Percentiles rank a stretch among this genome's conserved stretches.
These are phyloP conservation scores for Phytophthora fragariae DNA, from an alignment of 352 stramenopile genomes.

Conservation along the genomic window DNA sequence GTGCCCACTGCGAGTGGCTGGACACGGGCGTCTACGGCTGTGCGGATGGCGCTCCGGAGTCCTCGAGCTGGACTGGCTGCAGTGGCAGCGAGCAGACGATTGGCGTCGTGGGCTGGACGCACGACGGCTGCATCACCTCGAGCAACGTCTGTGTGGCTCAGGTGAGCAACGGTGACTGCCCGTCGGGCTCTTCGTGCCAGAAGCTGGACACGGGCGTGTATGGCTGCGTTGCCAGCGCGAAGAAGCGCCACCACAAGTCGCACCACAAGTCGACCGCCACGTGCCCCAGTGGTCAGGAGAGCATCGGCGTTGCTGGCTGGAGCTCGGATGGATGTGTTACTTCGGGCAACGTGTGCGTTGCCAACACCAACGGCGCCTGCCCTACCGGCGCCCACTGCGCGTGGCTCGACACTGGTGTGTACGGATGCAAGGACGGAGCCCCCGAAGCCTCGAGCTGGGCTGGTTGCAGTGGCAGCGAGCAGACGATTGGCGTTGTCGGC, in stretches of 20 bases:
- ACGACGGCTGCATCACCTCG: conserved; percentile 30
- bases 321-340: conserved; percentile 16
- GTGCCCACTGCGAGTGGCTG: conserved; percentile 37
- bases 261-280: conserved; percentile 4
- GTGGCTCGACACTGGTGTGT: conserved; percentile 28
- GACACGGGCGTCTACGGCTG: conserved; percentile 43
- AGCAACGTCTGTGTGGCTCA: conserved; percentile 30
- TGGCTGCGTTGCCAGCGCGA: conserved; percentile 20
- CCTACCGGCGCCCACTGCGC: conserved; percentile 26
- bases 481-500: conserved; percentile 23
- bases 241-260: conserved; percentile 22
- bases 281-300: conserved; percentile 31
- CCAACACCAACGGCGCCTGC: conserved; percentile 26
- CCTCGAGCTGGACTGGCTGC: conserved; percentile 16
- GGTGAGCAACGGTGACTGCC: conserved; percentile 32
- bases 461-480: conserved; percentile 13
- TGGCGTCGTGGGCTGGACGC: conserved; percentile 35
- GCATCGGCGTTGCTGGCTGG: conserved; percentile 29
- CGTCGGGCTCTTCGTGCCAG: conserved; percentile 30
- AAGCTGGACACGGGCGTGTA: conserved; percentile 33
- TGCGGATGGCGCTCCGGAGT: conserved; percentile 12
- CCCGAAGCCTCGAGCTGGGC: conserved; percentile 2
- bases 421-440: conserved; percentile 29
- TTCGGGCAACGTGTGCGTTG: conserved; percentile 24
- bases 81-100: conserved; percentile 27